Evolutionary conservation across 345 rosid genomes (phyloP), one percentile per base, ranked within the genome.

Genomic region (Salix koriyanagi): DNA sequence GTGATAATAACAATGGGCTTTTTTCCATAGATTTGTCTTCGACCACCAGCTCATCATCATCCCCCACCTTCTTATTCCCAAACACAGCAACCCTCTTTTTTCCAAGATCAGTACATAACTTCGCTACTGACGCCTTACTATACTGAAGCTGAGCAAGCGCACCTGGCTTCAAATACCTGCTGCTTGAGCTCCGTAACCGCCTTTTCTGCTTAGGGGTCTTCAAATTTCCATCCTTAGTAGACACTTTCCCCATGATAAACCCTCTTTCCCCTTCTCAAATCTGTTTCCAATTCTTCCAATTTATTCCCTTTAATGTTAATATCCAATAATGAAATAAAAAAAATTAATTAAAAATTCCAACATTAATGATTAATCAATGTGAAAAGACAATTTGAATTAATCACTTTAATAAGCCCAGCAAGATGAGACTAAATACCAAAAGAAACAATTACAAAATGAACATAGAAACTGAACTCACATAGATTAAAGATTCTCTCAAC

Each of bases 131-230:
- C 2, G 79, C 83, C 82, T 87, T 90, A 52, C 67, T 85, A 77
- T 87, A 86, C 9, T 89, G 86, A 70, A 89, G 85, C 87, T 88
- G 97, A 79, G 93, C 92, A n/a, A 94, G 87, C 23, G 97, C 87
- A 61, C 97, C 95, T 1, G 98, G 96, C 77, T 91, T 94, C 83
- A 94, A 80, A 84, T 90, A 92, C 82, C 79, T 93, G 54, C 78
- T 82, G 77, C 82, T 79, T 0, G 96, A 88, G 60, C 83, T 82
- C 79, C 88, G 84, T 76, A 81, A 76, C 39, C 90, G 87, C 82
- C 88, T 87, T 70, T 85, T 91, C 77, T 89, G 90, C 75, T 84
- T 83, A 0, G 92, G 54, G 19, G 79, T 83, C 76, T 80, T 90
- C 0, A 73, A 75, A 69, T 76, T 77, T 70, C 89, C 70, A 11